A percentile compares a stretch with the other conserved stretches of the same genome.
phyloP scores from a whole-genome alignment of 257 asterid species.

The Coffea canephora region DNA sequence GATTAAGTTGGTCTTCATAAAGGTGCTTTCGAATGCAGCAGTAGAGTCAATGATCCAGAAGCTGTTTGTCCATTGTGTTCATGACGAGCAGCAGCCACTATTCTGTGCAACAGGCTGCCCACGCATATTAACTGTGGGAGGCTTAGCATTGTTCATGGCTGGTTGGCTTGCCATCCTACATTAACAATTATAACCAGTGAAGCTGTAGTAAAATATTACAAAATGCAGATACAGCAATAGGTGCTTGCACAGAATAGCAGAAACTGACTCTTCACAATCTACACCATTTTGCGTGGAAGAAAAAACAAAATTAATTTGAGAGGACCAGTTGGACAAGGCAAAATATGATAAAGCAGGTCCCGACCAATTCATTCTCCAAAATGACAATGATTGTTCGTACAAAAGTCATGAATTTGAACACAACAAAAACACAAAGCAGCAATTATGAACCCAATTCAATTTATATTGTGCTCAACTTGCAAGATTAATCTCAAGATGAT shows the following conservation, averaged over 20 bases:
- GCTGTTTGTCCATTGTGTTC: neutral
- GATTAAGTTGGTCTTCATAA: neutral
- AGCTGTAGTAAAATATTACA: neutral
- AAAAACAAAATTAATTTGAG: neutral
- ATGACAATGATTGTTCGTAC: neutral
- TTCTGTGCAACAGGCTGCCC: constrained; percentile 50
- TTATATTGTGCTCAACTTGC: neutral
- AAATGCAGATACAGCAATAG: neutral
- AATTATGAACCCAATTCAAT: neutral
- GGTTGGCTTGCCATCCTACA: constrained; percentile 59
- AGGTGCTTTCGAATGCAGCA: constrained; percentile 11
- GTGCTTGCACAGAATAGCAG: neutral
- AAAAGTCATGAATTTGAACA: neutral
- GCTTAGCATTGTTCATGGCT: constrained; percentile 30
- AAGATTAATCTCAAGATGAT: neutral
- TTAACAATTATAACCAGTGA: neutral
- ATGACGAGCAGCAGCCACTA: constrained; percentile 49
- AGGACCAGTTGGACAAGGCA: neutral
- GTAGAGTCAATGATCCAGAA: neutral
- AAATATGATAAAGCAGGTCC: neutral
- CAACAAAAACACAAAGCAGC: neutral
- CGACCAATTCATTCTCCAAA: too few relatives aligned
- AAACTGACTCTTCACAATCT: neutral
- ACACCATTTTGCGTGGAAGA: neutral
- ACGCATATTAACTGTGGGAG: constrained; percentile 45